Evolutionary conservation across 768 basidiomycete genomes (phyloP).

Genomic region (Pulveroboletus ravenelii): DNA sequence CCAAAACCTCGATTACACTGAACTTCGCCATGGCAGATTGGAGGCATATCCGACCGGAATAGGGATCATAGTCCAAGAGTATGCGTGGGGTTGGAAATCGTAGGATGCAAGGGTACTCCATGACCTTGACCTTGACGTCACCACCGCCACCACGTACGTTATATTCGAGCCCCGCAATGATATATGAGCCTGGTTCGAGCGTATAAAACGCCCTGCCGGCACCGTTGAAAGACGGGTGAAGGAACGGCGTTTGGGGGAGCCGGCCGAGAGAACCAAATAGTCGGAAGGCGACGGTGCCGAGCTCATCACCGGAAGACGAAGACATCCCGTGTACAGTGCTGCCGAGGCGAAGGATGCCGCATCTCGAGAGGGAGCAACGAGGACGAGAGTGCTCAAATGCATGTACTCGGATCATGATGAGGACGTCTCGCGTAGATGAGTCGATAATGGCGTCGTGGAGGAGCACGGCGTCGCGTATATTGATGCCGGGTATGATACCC

Average conservation of each 20-base stretch:
- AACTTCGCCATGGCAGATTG: not conserved
- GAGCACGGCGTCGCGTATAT: not conserved
- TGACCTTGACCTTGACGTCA: not conserved
- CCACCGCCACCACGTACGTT: constrained; percentile 1
- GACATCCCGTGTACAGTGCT: not conserved
- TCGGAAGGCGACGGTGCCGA: constrained; percentile 12
- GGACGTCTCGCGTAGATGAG: constrained; percentile 4
- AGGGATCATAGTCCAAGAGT: constrained; percentile 20
- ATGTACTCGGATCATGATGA: constrained; percentile 6
- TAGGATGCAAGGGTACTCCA: constrained; percentile 5
- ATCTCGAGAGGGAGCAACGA: not conserved
- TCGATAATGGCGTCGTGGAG: constrained; percentile 13
- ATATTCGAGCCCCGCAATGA: constrained; percentile 11
- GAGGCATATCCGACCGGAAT: constrained; percentile 17
- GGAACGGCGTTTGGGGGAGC: not conserved
- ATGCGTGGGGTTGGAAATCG: not conserved
- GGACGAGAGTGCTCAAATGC: not conserved
- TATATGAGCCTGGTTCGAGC: not conserved
- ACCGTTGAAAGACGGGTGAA: constrained; percentile 12
- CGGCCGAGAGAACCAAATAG: not conserved
- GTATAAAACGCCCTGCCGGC: constrained; percentile 10
- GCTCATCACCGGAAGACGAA: not conserved
- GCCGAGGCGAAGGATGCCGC: constrained; percentile 10
- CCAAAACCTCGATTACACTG: constrained; percentile 10
- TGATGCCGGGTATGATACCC: constrained; percentile 3